Base-by-base conservation (phyloP, 2,329 filamentous ascomycete genomes). In the Dryadomyces quercus-mongolicae region DNA sequence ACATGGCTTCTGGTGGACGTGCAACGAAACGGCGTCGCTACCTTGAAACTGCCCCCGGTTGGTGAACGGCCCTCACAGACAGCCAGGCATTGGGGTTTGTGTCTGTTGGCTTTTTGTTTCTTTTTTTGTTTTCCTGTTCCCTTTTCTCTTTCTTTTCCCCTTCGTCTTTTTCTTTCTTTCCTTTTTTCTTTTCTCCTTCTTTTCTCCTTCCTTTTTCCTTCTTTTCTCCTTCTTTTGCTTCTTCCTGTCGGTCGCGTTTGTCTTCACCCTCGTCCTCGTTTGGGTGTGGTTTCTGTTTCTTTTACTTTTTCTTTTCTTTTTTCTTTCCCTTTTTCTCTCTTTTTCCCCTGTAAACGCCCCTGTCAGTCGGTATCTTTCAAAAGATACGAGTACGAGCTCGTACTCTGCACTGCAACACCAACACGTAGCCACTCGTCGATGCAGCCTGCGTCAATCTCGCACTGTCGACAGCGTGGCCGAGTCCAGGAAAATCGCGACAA, bases 1-100 rank as follows among this genome's bases (percentile, higher is more conserved):
- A 44, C 58, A 59, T 61, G 25, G 49, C 38, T 51, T 21, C 49
- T n/a, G n/a, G 49, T 13, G n/a, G 8, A 31, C 16, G 40, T 16
- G 8, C 38, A 42, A 21, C 38, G 49, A 43, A 43, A 31, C 42
- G 42, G 42, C 42, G 42, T 44, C 42, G 12, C 16, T 38, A 36
- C 16, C 18, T 16, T 22, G 25, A 31, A 34, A 31, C 38, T 10
- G 20, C 15, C 20, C 13, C 18, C 16, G 16, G 12, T n/a, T 44
- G 16, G 15, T n/a, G 16, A 44, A 20, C 16, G 12, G 42, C 16
- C 42, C 16, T n/a, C 5, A 16, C 36, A 40, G 36, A 40, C 36
- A 40, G 10, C 6, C 15, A 12, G 10, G 36, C 15, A 12, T 40
- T 40, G 36, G 36, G 22, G 46, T n/a, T 48, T 25, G 31, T 49